Conservation (phyloP, 2,329 filamentous ascomycete genomes). For the Cercospora nicotianae region DNA sequence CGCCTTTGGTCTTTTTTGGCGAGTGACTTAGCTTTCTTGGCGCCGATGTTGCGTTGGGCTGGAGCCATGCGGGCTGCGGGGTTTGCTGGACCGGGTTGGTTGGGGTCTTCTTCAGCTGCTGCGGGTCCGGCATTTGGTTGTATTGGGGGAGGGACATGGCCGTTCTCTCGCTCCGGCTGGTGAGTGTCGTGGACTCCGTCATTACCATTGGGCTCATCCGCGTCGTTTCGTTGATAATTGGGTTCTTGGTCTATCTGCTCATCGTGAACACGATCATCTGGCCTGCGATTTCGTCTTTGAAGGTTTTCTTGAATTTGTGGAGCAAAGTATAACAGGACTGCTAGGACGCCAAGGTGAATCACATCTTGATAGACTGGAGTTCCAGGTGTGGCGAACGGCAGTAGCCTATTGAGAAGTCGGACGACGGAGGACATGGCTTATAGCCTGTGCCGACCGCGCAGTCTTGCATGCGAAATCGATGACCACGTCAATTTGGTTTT, state of each 20-base stretch:
- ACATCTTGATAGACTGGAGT: slow-evolving; percentile 51
- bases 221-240: neutral
- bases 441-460: neutral
- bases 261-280: slow-evolving; percentile 7
- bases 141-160: neutral
- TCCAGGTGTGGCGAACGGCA: slow-evolving; percentile 50
- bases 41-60: slow-evolving; percentile 41
- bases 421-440: slow-evolving; percentile 31
- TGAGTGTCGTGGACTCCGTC: neutral
- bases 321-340: slow-evolving; percentile 49
- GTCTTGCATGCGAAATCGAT: neutral
- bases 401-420: slow-evolving; percentile 43
- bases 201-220: neutral
- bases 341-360: slow-evolving; percentile 47
- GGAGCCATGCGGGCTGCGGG: slow-evolving; percentile 15
- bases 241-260: neutral
- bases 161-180: neutral
- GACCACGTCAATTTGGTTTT: neutral
- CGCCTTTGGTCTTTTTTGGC: slow-evolving; percentile 46
- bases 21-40: slow-evolving; percentile 53
- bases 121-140: neutral
- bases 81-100: slow-evolving; percentile 38
- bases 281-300: slow-evolving; percentile 26
- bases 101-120: neutral
- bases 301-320: slow-evolving; percentile 46